Base-by-base conservation (phyloP, 2,329 filamentous ascomycete species). In the Epichloe gansuensis region DNA sequence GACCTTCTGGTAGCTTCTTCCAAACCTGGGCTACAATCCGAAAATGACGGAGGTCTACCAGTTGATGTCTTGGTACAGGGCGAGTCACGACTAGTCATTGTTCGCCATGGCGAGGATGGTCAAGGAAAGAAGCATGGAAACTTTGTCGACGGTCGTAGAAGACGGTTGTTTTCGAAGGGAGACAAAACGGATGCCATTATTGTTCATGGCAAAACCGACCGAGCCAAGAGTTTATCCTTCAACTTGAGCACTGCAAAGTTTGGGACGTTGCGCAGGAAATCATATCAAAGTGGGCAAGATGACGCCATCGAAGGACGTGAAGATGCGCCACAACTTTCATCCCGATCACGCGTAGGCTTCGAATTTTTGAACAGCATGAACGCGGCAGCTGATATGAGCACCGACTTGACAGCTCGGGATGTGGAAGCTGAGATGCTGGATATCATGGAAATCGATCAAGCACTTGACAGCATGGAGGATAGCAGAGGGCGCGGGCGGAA, bases 361-460 rank as follows among this genome's bases (percentile, higher is more conserved):
- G 68, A 72, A 17, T 81, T 82, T 56, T 70, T 71, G 39, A 71
- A 74, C 43, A 75, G 70, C 17, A 61, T 82, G 35, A 71, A 68
- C 47, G 72, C 69, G 2, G 78, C 78, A 2, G 78, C 78, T 3
- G 77, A 81, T 52, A 64, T 68, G 6, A 68, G 68, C 23, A 71
- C 74, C 36, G 74, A 77, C 49, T 68, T 73, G n/a, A 71, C 68
- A 23, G 67, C 69, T 27, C 68, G 78, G 35, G 73, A 81, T 52
- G 70, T 81, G 12, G 78, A 82, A 60, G 71, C 72, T 34, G 78
- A 82, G 64, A 76, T 82, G 71, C 69, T 84, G 57, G 80, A 82
- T 61, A 80, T 84, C 44, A 77, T 82, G 73, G 79, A 80, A 57
- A 81, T 84, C 59, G 81, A 84, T 57, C 74, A 77, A 53, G 76